Evolutionary conservation across 139 green algal species (phyloP).

Genomic region (Chlamydomonas incerta): DNA sequence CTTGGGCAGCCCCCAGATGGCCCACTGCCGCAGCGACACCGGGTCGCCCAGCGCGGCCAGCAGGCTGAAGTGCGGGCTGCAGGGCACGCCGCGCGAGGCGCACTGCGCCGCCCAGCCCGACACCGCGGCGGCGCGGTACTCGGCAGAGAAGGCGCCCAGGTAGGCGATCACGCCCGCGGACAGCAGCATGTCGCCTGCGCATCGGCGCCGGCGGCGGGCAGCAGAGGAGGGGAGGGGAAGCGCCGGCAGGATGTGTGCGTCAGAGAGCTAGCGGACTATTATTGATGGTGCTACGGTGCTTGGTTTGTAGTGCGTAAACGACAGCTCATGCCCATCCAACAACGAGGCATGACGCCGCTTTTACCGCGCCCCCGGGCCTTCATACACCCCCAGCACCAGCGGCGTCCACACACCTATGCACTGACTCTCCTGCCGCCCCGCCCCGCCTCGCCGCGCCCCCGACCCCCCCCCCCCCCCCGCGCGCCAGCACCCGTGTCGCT

Average conservation of each 20-base stretch:
- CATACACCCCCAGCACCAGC: no score
- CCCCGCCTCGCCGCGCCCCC: neutral
- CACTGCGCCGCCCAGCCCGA: slow-evolving; percentile 27
- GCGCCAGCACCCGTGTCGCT: no score
- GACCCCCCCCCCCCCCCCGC: no score
- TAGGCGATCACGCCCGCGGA: slow-evolving; percentile 77
- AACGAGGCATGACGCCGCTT: no score
- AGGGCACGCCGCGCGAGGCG: neutral
- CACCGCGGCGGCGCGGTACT: slow-evolving; percentile 52
- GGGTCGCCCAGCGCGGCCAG: slow-evolving; percentile 70
- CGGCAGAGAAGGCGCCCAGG: slow-evolving; percentile 73
- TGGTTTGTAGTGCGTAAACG: no score
- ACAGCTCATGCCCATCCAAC: no score
- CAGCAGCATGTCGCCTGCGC: slow-evolving; percentile 80
- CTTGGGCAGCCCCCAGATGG: slow-evolving; percentile 82
- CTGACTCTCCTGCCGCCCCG: neutral
- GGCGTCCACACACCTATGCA: no score
- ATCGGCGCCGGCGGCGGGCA: no score
- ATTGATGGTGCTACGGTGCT: no score
- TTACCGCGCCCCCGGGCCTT: no score
- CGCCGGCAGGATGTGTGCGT: no score
- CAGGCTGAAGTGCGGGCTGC: slow-evolving; percentile 63
- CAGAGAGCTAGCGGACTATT: no score
- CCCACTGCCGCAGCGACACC: slow-evolving; percentile 81
- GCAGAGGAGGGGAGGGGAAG: neutral